A percentile compares a stretch with the other conserved stretches of the same genome.
These are phyloP conservation scores for Jacaranda mimosifolia DNA, from an alignment of 257 asterid genomes.

Conservation along the genomic window DNA sequence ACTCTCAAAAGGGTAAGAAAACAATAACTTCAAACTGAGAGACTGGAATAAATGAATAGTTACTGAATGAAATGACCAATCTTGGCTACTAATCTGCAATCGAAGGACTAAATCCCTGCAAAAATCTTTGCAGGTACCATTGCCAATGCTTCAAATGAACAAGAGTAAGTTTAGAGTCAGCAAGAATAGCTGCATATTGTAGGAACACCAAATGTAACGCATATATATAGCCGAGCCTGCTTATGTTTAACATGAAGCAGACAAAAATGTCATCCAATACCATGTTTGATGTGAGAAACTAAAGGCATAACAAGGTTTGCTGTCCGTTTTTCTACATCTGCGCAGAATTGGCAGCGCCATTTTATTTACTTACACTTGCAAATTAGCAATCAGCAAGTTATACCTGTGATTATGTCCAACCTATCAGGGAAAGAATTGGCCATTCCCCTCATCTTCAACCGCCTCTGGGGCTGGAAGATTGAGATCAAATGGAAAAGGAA, in stretches of 20 bases:
- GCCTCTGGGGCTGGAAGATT: conserved; percentile 91
- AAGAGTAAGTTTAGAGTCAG: conserved; percentile 26
- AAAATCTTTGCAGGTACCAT: conserved; percentile 29
- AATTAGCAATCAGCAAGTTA: conserved; percentile 15
- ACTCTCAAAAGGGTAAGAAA: conserved; percentile 6
- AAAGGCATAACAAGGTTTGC: neutral
- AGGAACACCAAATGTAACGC: conserved; percentile 29
- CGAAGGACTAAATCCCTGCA: conserved; percentile 36
- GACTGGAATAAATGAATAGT: conserved; percentile 19
- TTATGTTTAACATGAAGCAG: conserved; percentile 5
- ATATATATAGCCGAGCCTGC: neutral
- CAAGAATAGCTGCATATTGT: conserved; percentile 19
- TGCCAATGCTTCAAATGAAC: conserved; percentile 38
- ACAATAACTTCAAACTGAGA: conserved; percentile 1
- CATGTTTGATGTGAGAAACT: conserved; percentile 1
- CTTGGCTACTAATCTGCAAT: conserved; percentile 40
- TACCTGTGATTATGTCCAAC: conserved; percentile 13
- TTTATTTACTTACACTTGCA: neutral
- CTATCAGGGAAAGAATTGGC: conserved; percentile 51
- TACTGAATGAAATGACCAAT: conserved; percentile 24
- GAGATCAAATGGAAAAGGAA: conserved; percentile 71
- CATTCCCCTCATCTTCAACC: conserved; percentile 56
- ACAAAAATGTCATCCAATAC: no score
- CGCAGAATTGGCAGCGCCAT: conserved; percentile 10
- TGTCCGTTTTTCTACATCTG: conserved; percentile 26